Evolutionary conservation across 768 basidiomycete genomes (phyloP).

Genomic region (Xanthoconium stramineum): DNA sequence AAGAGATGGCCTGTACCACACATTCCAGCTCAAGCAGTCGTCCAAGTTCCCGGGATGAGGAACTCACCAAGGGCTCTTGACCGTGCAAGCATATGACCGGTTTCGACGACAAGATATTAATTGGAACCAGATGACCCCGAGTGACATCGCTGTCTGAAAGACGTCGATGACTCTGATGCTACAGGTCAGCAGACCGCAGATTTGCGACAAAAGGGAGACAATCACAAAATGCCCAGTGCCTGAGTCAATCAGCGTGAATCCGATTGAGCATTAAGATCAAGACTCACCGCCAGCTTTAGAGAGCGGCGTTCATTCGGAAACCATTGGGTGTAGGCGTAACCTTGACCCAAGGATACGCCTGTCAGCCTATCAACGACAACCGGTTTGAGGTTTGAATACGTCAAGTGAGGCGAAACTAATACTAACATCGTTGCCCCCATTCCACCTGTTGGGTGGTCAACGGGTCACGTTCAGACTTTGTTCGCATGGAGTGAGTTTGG

Average conservation of each 20-base stretch:
- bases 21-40: not conserved
- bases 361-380: not conserved
- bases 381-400: not conserved
- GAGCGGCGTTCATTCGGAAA: not conserved
- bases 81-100: not conserved
- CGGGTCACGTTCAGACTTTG: not conserved
- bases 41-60: not conserved
- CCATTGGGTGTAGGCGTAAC: not conserved
- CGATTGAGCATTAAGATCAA: no score
- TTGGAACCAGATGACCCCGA: not conserved
- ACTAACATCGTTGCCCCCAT: not conserved
- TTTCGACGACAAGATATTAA: slow-evolving; percentile 5
- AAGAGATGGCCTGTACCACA: not conserved
- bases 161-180: not conserved
- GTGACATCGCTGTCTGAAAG: not conserved
- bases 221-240: not conserved
- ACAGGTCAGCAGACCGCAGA: not conserved
- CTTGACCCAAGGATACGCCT: slow-evolving; percentile 4
- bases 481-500: not conserved
- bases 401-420: not conserved
- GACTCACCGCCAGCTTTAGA: not conserved
- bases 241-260: not conserved
- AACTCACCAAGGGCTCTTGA: not conserved
- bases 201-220: not conserved
- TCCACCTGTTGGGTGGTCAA: not conserved